These are phyloP conservation scores for Quercus wislizeni DNA, from an alignment of 306 rosid species.

Conservation along the genomic window DNA sequence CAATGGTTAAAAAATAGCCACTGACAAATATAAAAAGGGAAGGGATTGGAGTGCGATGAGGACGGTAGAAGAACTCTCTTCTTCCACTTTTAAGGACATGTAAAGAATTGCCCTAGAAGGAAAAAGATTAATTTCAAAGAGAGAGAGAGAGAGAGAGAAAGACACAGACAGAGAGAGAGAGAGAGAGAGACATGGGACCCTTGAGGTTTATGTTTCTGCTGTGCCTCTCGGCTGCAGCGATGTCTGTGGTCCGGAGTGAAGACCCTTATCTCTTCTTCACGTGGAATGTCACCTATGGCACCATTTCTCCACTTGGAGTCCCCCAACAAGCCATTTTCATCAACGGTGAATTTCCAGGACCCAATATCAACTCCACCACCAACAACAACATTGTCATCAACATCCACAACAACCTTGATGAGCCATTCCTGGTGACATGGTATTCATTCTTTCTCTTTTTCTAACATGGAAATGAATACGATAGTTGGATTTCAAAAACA, in stretches of 20 bases:
- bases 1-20: constrained; percentile 17
- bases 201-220: constrained; percentile 21
- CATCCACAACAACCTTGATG: constrained; percentile 71
- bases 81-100: constrained; percentile 25
- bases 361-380: constrained; percentile 72
- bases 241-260: constrained; percentile 32
- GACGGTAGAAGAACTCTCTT: constrained; percentile 36
- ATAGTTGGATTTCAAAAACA: too few relatives aligned
- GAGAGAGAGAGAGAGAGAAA: background rate
- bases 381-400: constrained; percentile 72
- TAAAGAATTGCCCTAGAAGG: constrained; percentile 12
- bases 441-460: background rate
- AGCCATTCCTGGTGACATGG: constrained; percentile 78
- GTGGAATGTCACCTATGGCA: constrained; percentile 78
- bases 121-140: constrained; percentile 24
- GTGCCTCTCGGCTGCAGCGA: constrained; percentile 33
- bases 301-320: constrained; percentile 69
- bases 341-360: constrained; percentile 76
- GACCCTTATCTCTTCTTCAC: constrained; percentile 69
- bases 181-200: constrained; percentile 22
- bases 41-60: background rate
- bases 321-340: constrained; percentile 92
- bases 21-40: constrained; percentile 35
- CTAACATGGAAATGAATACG: too few relatives aligned
- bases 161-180: background rate